Conservation (phyloP, 2,329 filamentous ascomycete genomes). For the Verticillium nubilum region DNA sequence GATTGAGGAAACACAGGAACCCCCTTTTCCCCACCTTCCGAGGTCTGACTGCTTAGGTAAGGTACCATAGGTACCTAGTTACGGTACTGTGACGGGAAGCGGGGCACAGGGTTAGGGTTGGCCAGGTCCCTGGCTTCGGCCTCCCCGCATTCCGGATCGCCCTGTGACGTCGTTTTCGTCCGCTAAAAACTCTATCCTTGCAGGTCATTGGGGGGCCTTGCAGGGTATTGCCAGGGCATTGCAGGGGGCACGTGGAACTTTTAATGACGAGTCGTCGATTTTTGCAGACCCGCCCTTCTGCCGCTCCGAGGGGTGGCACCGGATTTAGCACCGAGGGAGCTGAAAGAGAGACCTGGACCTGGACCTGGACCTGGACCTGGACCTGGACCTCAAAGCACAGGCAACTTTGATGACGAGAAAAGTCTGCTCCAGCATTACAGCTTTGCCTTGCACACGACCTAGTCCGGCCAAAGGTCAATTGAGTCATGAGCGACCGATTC, state of each 20-base stretch:
- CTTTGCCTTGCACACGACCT: background rate
- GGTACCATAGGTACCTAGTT: background rate
- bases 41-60: too few relatives aligned
- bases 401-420: background rate
- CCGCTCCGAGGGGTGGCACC: background rate
- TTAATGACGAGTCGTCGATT: background rate
- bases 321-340: background rate
- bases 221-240: background rate
- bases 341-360: background rate
- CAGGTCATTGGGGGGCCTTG: background rate
- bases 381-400: background rate
- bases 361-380: too few relatives aligned
- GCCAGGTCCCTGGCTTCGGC: background rate
- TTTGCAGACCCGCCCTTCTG: background rate
- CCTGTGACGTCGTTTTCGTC: constrained; percentile 2
- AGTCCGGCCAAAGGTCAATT: background rate
- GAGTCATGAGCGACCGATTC: background rate
- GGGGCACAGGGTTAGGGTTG: background rate
- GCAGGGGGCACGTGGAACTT: background rate
- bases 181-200: background rate
- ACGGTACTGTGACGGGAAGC: background rate
- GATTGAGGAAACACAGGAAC: background rate
- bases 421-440: background rate
- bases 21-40: too few relatives aligned
- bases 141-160: constrained; percentile 2